Base-by-base conservation (phyloP, 2,329 filamentous ascomycete genomes). In the Alternaria triticina region DNA sequence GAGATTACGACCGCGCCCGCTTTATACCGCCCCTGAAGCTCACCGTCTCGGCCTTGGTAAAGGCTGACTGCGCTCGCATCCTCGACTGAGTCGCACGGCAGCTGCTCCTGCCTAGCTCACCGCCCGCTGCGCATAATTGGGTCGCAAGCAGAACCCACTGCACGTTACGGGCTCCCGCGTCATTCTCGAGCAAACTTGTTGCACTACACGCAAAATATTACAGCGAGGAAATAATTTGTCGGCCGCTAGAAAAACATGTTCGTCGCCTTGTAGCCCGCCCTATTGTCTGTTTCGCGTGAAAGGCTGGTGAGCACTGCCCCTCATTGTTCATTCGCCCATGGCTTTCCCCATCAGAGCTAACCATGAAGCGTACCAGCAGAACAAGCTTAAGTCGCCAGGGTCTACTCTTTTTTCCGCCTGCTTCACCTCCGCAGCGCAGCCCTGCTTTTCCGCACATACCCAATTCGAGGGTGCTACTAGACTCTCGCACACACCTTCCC, bases 151-250 rank as follows among this genome's bases (percentile, higher is more conserved):
- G 65, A 55, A 65, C 67, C 70, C 61, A 62, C 67, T 70, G 70
- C 70, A 66, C 58, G 22, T 64, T 58, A 62, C 73, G 70, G 70
- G 72, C 72, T 70, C 69, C 59, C 74, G 72, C 77, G 73, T 75
- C 70, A 72, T 66, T 46, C 65, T 57, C 65, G 57, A 75, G 74
- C 76, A 77, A 77, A 78, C 76, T 70, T 68, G 64, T 63, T 66
- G 65, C 72, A 63, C 60, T 69, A 59, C 68, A 61, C 67, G 59
- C 57, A 71, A 72, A 70, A 43, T 49, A 68, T 63, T 57, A 56
- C 59, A 70, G 59, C 67, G 63, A 25, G 57, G 67, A 49, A 55
- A 67, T 50, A 62, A 20, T 63, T 61, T 52, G 61, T 67, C 25
- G 27, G 27, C 36, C 55, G 20, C 22, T 17, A 33, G 28, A 9